Evolutionary conservation across 1,139 yeast species (phyloP).

Genomic region (Debaryomyces coudertii): DNA sequence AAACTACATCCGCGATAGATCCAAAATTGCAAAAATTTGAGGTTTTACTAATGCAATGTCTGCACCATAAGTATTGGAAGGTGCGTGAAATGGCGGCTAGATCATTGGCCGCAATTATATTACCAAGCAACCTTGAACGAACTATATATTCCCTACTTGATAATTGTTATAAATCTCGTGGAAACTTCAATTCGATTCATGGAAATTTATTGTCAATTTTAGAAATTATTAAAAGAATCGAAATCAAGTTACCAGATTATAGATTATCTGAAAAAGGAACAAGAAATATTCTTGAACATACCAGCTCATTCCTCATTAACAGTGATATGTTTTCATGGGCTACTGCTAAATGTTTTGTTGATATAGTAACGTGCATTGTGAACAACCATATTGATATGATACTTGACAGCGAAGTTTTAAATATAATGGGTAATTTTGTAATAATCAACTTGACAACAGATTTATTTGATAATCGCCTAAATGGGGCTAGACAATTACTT

Average conservation of each 20-base stretch:
- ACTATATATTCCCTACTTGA: slow-evolving; percentile 11
- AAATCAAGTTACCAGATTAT: background rate
- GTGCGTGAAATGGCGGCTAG: slow-evolving; percentile 84
- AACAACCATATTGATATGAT: background rate
- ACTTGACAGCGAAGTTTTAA: slow-evolving; percentile 7
- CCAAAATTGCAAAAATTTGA: slow-evolving; percentile 52
- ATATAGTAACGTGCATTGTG: slow-evolving; percentile 20
- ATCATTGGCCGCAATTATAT: slow-evolving; percentile 57
- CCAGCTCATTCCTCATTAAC: slow-evolving; percentile 11
- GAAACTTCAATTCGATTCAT: slow-evolving; percentile 50
- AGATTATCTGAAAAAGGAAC: background rate
- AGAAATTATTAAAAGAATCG: slow-evolving; percentile 24
- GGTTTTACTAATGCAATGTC: slow-evolving; percentile 47
- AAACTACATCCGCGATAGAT: slow-evolving; percentile 53
- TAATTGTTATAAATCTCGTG: slow-evolving; percentile 11
- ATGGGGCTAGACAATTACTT: slow-evolving; percentile 52
- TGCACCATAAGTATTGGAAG: slow-evolving; percentile 69
- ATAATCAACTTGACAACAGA: slow-evolving; percentile 5
- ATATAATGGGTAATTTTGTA: slow-evolving; percentile 14
- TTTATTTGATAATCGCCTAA: slow-evolving; percentile 17
- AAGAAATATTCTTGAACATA: background rate
- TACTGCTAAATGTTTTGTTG: slow-evolving; percentile 39
- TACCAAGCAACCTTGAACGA: slow-evolving; percentile 24
- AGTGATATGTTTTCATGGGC: slow-evolving; percentile 24
- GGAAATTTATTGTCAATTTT: slow-evolving; percentile 56